Base-by-base conservation (phyloP, 495 filamentous ascomycete species). In the Articulospora tetracladia region DNA sequence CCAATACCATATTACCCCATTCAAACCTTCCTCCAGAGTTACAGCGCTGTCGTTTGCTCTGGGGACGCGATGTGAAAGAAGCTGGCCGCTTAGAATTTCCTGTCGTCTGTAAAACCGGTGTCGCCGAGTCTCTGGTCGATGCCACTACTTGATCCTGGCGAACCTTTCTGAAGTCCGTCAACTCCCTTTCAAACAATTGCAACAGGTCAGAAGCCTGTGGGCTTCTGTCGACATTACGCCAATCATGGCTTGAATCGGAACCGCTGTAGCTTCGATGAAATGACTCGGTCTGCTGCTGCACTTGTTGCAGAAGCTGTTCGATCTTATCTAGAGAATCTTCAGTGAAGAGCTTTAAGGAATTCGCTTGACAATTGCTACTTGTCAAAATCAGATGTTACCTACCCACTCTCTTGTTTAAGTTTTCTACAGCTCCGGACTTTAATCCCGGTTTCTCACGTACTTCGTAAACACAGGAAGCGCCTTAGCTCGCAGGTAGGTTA, bases 381-480 rank as follows among this genome's bases (percentile, higher is more conserved):
- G 6, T 20, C 34, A n/a, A 24, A 23, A 39, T 39, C 34, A 23
- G 36, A 39, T 22, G 12, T 1, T 47, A 57, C 47, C 10, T 25
- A 66, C 63, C 68, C 24, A 72, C 55, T 28, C 70, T 64, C 17
- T 66, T 64, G 41, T 62, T 67, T 20, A 69, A 47, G 30, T 44
- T 58, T 20, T 72, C 68, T 24, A 72, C 55, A 12, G 61, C 68
- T 10, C 69, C 69, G 28, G 62, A 28, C 50, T 67, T 65, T 55
- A 72, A 55, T 6, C 66, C 68, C 0, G 69, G 68, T 48, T 72
- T 72, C 7, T 63, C 60, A 26, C 60, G 60, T 12, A 57, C 27
- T 22, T 70, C 68, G 30, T 72, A 70, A 3, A 52, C 20, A 39
- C 68, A 70, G 24, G 47, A 54, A 26, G 55, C 36, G 19, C 55